A percentile compares a stretch with the other conserved stretches of the same genome.
Conservation (phyloP, 768 basidiomycete species). For the Pleurotus pulmonarius region DNA sequence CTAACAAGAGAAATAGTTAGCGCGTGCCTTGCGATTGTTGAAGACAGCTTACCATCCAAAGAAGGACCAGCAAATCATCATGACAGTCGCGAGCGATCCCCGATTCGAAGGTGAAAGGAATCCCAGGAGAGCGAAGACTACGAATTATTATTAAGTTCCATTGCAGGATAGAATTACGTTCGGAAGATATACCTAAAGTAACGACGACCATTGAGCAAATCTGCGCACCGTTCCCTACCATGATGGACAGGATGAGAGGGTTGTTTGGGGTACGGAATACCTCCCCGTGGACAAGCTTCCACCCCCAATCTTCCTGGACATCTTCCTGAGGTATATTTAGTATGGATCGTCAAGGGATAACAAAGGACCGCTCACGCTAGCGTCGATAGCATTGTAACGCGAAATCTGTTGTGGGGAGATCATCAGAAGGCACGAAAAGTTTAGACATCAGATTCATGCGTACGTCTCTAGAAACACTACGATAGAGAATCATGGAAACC, state of each 20-base stretch:
- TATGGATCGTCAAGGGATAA: not conserved
- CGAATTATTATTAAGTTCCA: not conserved
- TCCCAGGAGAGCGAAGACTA: slow-evolving; percentile 88
- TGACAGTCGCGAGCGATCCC: slow-evolving; percentile 88
- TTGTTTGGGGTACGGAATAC: slow-evolving; percentile 84
- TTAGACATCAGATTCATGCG: slow-evolving; percentile 19
- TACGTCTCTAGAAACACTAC: slow-evolving; percentile 87
- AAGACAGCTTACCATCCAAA: slow-evolving; percentile 67
- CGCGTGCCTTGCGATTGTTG: not conserved
- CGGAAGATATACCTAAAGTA: slow-evolving; percentile 60
- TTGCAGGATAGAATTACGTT: not conserved
- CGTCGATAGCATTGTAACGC: slow-evolving; percentile 92
- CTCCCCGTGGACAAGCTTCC: slow-evolving; percentile 97
- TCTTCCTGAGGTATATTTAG: slow-evolving; percentile 58
- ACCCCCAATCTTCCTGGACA: slow-evolving; percentile 97
- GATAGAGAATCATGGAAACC: slow-evolving; percentile 87
- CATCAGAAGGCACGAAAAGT: slow-evolving; percentile 9
- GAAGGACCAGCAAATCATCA: slow-evolving; percentile 93
- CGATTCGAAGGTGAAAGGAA: slow-evolving; percentile 96
- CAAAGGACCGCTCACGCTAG: slow-evolving; percentile 53
- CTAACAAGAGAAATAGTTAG: slow-evolving; percentile 30
- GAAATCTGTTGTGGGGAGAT: slow-evolving; percentile 53
- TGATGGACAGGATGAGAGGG: slow-evolving; percentile 74
- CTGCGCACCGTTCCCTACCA: slow-evolving; percentile 91
- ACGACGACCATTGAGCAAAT: slow-evolving; percentile 83